Evolutionary conservation across 768 basidiomycete species (phyloP).

Genomic region (Pisolithus orientalis): DNA sequence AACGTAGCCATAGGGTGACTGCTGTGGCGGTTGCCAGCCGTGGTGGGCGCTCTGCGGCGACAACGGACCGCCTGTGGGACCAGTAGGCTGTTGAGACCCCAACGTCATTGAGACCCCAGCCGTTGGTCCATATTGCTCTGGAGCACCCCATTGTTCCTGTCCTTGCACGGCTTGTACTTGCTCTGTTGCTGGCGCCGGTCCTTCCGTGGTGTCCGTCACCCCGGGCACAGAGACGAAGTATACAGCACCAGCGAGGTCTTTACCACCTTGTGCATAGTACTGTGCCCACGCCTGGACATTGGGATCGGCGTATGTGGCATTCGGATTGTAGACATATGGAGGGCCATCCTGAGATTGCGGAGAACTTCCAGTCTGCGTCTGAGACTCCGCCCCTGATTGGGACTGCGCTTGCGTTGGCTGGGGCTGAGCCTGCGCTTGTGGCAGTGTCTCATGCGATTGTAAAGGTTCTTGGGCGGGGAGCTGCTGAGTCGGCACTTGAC

Average conservation of each 20-base stretch:
- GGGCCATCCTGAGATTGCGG: slow-evolving; percentile 30
- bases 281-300: slow-evolving; percentile 85
- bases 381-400: slow-evolving; percentile 23
- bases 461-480: background rate
- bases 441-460: background rate
- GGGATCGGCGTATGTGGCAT: slow-evolving; percentile 62
- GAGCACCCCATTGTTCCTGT: background rate
- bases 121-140: slow-evolving; percentile 2
- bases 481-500: slow-evolving; percentile 4
- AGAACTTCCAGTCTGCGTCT: slow-evolving; percentile 16
- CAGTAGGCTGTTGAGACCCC: background rate
- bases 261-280: slow-evolving; percentile 79
- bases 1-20: slow-evolving; percentile 12
- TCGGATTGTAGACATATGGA: slow-evolving; percentile 57
- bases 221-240: slow-evolving; percentile 80
- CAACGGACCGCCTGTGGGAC: background rate
- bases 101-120: background rate
- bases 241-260: slow-evolving; percentile 65
- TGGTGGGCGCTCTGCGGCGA: background rate
- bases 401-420: slow-evolving; percentile 32
- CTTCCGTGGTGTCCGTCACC: slow-evolving; percentile 41
- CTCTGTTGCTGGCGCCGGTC: background rate
- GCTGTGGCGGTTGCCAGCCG: background rate
- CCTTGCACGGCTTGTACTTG: background rate
- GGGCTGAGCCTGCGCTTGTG: slow-evolving; percentile 13